Base-by-base conservation (phyloP, 371 early-diverging fungal species). In the Syncephalastrum contaminatum region DNA sequence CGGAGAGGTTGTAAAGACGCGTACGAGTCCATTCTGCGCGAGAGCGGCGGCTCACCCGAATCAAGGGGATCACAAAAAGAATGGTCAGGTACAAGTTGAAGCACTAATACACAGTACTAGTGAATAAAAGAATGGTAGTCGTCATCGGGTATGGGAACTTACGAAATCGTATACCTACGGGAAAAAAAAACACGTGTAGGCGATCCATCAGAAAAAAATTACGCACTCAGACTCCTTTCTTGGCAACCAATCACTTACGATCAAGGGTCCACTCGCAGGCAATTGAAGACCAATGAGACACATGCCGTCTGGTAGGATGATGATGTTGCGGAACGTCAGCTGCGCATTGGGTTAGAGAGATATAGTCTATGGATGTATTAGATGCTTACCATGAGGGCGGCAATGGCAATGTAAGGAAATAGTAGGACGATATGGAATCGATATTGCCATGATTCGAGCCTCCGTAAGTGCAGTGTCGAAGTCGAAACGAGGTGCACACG, bases 281-380 rank as follows among this genome's bases (percentile, higher is more conserved):
- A 64, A 59, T 56, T 80, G 67, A 4, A 81, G 54, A 46, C 83
- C 81, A 54, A 81, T 79, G 19, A 61, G 64, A 54, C 83, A 83
- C 43, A 63, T 61, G 2, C 77, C 81, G 48, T 70, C 60, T 10
- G 66, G 61, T 22, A 66, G 57, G 14, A 83, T 18, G 22, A 70
- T 68, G 18, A 66, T 70, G 40, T 77, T 77, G 20, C 82, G 69
- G 60, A 59, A 81, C 7, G 63, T 56, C 53, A 83, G 51, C 78
- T 77, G 36, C 24, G 25, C 14, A 18, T 39, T 20, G 24, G 13
- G 5, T 45, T 18, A 27, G 25, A 22, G 25, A 22, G 43, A 59
- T 18, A 14, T 4, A 39, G 16, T n/a, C 19, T 15, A n/a, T n/a
- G 19, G 14, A 47, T 50, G 13, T 47, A 44, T 12, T 45, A 10